Evolutionary conservation across 2,329 filamentous ascomycete genomes (phyloP), one percentile per base, ranked within the genome.

Genomic region (Trichothecium sympodiale): DNA sequence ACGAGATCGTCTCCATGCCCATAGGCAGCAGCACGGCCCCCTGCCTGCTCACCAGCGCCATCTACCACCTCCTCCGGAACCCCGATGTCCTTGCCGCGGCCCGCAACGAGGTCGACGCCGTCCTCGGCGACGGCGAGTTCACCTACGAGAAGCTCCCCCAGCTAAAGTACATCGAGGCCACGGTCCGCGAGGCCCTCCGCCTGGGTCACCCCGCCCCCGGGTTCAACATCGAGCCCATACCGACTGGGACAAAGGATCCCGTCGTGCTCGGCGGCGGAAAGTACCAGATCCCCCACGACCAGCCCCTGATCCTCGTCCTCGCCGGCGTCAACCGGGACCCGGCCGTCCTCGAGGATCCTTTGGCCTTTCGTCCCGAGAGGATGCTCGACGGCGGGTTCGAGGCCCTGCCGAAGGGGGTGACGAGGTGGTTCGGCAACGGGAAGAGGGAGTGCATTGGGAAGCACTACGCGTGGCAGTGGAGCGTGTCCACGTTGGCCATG

Each of bases 1-100:
- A 82, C 52, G 79, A 84, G 51, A 75, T 84, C 44, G 71, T 82
- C 36, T 70, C 71, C 3, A 80, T 83, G 61, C 68, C 80, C 29
- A 76, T 77, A 35, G 73, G 69, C 4, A 67, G 60, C 51, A 65
- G 60, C 48, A 71, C 67, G 0, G 61, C 65, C 4, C 65, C 65
- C 2, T 65, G 61, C 39, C 55, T 60, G 46, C 48, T 69, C 41
- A 59, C 54, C 41, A 60, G 55, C 7, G 55, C 59, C 8, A 65
- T 76, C 40, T 65, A 69, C 43, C 63, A 69, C 34, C 56, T 77
- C 3, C 43, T 69, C 2, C 64, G 66, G 52, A 69, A 70, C 46
- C 71, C 71, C 0, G 50, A 58, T 0, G 61, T 56, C 1, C 54
- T 74, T n/a, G 46, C 52, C 23, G 58, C 54, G 26, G 73, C 71